Percentiles rank a stretch among this genome's conserved stretches.
phyloP scores from a whole-genome alignment of 169 alveolate species.

The Perkinsus chesapeaki region DNA sequence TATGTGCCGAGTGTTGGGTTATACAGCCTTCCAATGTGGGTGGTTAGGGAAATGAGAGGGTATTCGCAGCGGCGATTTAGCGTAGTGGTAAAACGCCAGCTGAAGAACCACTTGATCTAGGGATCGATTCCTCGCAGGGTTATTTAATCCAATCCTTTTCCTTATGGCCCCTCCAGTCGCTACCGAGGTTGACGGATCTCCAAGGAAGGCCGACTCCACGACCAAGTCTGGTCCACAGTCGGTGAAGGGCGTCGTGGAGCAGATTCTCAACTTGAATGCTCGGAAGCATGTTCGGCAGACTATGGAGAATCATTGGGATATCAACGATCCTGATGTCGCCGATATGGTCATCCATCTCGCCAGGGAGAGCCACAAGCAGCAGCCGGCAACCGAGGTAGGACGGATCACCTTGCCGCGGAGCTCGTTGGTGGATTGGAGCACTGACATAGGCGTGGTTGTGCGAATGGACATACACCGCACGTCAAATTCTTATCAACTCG shows the following conservation, averaged over 20 bases:
- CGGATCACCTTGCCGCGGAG: too few species aligned
- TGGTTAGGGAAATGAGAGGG: too few species aligned
- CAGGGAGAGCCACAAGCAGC: background rate
- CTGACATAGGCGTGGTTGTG: too few species aligned
- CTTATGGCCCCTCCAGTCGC: background rate
- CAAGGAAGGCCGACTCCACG: background rate
- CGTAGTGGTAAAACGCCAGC: too few species aligned
- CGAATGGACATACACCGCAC: too few species aligned
- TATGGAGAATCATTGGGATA: background rate
- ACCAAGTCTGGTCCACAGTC: background rate
- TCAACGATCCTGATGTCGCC: background rate
- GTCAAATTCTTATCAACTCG: too few species aligned
- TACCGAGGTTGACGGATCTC: background rate
- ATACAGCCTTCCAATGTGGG: too few species aligned
- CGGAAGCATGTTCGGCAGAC: background rate
- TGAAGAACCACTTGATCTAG: too few species aligned
- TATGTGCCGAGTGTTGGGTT: too few species aligned
- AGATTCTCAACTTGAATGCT: background rate
- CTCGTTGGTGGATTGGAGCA: too few species aligned
- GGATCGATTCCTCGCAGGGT: too few species aligned
- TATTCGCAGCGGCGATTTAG: too few species aligned
- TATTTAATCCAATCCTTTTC: background rate
- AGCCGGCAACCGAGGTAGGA: background rate
- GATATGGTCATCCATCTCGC: background rate
- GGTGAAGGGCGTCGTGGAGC: background rate